Base-by-base conservation (phyloP, 225 moss, liverwort and hornwort genomes). In the Polytrichum commune region DNA sequence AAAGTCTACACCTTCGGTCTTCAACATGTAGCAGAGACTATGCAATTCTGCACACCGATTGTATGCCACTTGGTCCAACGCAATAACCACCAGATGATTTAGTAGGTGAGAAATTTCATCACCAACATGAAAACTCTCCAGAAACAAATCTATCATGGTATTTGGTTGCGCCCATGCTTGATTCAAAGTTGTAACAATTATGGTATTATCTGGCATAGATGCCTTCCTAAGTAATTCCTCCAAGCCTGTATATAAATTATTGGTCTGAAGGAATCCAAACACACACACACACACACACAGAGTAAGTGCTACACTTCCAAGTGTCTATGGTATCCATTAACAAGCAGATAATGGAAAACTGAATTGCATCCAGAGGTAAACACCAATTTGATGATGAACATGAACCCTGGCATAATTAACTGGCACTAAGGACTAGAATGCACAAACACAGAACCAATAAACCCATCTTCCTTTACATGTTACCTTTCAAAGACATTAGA, bases 151-250 rank as follows among this genome's bases (percentile, higher is more conserved):
- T 73, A 98, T 88, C 95, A 98, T 98, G 60, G 91, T 91, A 70
- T 95, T 86, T 28, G 91, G 83, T 72, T 89, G 77, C 22, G 92
- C 97, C 97, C 97, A 98, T 55, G 97, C 95, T 80, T 90, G 81
- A 80, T 98, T 98, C 74, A 98, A 72, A 19, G 94, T 91, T 26
- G 97, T 98, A 65, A 98, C 35, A 54, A 98, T 90, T 60, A 95
- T n/a, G 27, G 95, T 98, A 65, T 66, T 90, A 71, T 95, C 88
- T 19, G 91, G 81, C 85, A 94, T 87, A 53, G 91, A 74, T 56
- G 92, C 86, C 73, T 77, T 80, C 80, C 73, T 68, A 62, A 98
- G 58, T 57, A 95, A 74, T 22, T 75, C 74, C 28, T 78, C 64
- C 74, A 98, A 91, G 19, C 87, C 86, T 53, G 91, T 85, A 69